Evolutionary conservation across 2,329 filamentous ascomycete genomes (phyloP), one percentile per base, ranked within the genome.

Genomic region (Pseudogymnoascus sp.): DNA sequence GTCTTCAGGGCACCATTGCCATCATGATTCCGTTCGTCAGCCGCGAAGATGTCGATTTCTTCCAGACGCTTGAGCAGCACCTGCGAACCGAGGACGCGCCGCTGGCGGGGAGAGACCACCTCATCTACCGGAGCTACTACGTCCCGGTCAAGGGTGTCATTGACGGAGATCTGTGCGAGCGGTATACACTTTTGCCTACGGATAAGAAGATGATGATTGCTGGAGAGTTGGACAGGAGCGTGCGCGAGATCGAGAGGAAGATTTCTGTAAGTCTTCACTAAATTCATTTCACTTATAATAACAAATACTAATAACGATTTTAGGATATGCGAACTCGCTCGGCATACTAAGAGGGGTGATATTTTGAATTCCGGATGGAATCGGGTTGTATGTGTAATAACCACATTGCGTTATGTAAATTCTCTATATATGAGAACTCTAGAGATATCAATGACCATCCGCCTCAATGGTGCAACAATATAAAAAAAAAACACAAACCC

Each of bases 171-270:
- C 79, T 99, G 42, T 96, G 94, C 71, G 94, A 99, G 80, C 84
- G 92, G 69, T 99, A 91, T 76, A 85, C 91, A 64, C 78, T 94
- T 65, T 80, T 99, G 65, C 83, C 89, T 25, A 89, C 87, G 69
- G 93, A 97, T 71, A 92, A 91, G 80, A 96, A 97, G 81, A 87
- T 91, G 76, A 92, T 92, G 84, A 96, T 99, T 78, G 93, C 93
- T 1, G 92, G 84, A 60, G 93, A 97, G 76, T 76, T 97, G 69
- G 94, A 97, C 76, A 87, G 94, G 64, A 93, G 90, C 44, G 87
- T 97, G 63, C 80, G 91, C 69, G 91, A 97, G 77, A 94, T 99
- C 72, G 95, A 99, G 80, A 87, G 94, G 71, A 97, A 97, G 78
- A 93, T 99, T 72, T 92, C 90, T 68, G 81, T 83, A 75, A 74